Percentiles rank a stretch among this genome's conserved stretches.
These are phyloP conservation scores for Volvariella surrecta DNA, from an alignment of 1,284 basidiomycete genomes.

Conservation along the genomic window DNA sequence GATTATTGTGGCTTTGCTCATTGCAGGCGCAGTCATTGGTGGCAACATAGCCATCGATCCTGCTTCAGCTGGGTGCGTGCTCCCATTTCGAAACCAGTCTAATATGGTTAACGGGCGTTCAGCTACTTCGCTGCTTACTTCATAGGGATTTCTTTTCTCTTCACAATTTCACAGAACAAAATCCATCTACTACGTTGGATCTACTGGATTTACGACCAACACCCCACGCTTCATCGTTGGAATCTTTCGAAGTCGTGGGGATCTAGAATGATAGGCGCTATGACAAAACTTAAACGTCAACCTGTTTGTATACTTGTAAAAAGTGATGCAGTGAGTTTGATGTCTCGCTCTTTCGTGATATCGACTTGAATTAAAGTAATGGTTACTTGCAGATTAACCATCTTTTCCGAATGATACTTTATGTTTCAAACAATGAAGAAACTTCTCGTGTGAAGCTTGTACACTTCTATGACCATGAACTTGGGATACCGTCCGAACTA, in stretches of 20 bases:
- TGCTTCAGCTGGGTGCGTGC: constrained; percentile 39
- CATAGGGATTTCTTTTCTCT: constrained; percentile 35
- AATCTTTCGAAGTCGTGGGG: constrained; percentile 33
- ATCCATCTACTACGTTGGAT: constrained; percentile 40
- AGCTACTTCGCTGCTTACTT: constrained; percentile 63
- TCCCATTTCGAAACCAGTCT: background rate
- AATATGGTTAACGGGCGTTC: background rate
- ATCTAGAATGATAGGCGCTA: constrained; percentile 28
- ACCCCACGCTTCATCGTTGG: constrained; percentile 33
- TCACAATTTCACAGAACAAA: constrained; percentile 43
- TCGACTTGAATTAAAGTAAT: constrained; percentile 1
- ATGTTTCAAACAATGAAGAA: constrained; percentile 59
- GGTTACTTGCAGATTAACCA: constrained; percentile 43
- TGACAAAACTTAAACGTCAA: constrained; percentile 39
- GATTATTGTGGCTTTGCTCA: constrained; percentile 31
- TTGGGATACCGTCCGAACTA: constrained; percentile 46
- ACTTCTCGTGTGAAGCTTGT: constrained; percentile 59
- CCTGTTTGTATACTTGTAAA: constrained; percentile 52
- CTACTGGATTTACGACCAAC: constrained; percentile 60
- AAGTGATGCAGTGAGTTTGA: constrained; percentile 46
- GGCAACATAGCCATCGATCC: constrained; percentile 57
- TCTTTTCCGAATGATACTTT: constrained; percentile 54
- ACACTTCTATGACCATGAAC: constrained; percentile 48
- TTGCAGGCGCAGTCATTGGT: constrained; percentile 40
- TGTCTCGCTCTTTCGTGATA: background rate